phyloP scores from a whole-genome alignment of 768 basidiomycete species.

The Cystobasidium onofrii region DNA sequence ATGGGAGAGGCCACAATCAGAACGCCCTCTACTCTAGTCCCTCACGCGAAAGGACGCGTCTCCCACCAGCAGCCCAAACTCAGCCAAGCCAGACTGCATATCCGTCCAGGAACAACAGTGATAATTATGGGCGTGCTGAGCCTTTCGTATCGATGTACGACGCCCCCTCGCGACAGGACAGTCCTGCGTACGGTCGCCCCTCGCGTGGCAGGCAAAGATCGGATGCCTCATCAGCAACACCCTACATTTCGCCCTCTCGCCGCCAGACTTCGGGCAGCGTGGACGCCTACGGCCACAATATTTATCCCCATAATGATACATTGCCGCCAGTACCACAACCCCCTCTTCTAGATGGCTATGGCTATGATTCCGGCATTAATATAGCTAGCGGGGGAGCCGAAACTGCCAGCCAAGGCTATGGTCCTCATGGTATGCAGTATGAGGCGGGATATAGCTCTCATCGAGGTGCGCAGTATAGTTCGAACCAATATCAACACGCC shows the following conservation, averaged over 20 bases:
- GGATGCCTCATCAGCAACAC: not conserved
- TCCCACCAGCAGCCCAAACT: not conserved
- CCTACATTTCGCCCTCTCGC: not conserved
- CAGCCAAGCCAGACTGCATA: not conserved
- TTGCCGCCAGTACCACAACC: not conserved
- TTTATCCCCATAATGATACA: not conserved
- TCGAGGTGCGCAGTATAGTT: not conserved
- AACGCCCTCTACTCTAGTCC: not conserved
- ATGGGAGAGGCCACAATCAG: not conserved
- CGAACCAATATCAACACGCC: not conserved
- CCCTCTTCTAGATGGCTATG: not conserved
- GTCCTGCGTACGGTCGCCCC: not conserved
- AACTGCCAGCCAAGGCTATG: not conserved
- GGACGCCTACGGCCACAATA: not conserved
- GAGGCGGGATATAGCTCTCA: not conserved
- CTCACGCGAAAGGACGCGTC: not conserved
- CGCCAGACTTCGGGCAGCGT: not conserved
- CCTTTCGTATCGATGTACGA: constrained; percentile 14
- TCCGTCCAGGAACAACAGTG: not conserved
- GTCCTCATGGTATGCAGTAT: not conserved
- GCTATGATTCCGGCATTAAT: not conserved
- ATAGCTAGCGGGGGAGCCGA: not conserved
- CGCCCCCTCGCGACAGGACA: not conserved
- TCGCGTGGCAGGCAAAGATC: not conserved
- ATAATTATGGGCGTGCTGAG: constrained; percentile 4